Evolutionary conservation across 257 asterid genomes (phyloP), one percentile per base, ranked within the genome.

Genomic region (Jasminum sambac): DNA sequence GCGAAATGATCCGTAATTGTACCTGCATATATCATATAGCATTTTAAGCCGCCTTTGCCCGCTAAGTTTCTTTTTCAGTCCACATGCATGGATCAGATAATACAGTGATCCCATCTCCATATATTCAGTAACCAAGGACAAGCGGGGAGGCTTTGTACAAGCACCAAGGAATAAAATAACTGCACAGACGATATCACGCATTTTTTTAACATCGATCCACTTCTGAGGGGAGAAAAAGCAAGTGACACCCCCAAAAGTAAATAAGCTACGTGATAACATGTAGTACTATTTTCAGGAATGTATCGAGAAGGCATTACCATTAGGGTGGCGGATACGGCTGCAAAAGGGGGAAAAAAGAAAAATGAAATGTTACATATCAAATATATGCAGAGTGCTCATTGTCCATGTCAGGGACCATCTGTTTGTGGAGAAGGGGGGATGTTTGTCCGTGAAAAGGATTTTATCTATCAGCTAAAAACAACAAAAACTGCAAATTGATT

Each of bases 271-370:
- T 21, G 61, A 52, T 4, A 66, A 63, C 36, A 66, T 38, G 3
- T 21, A 36, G 39, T 37, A 24, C 61, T 69, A 48, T 48, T 48
- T 19, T 67, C 36, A 50, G 70, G 17, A 55, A 34, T 62, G 40
- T 71, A 70, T 71, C 65, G 39, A 73, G 40, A 80, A 72, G 72
- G 73, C 65, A 67, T 83, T 90, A 92, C 98, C 97, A 74, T 92
- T 92, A 63, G 98, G 98, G 85, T 92, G 98, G 81, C 96, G 96
- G 69, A 87, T 77, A 67, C 98, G 96, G 81, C 96, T 89, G 96
- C 86, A 86, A 57, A 69, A 63, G 66, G 60, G n/a, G n/a, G n/a
- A n/a, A n/a, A n/a, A n/a, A n/a, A n/a, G n/a, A n/a, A 55, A 76
- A 80, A 82, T 69, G 21, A 58, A 80, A 67, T 16, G 71, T 79